Evolutionary conservation across 805 yeast species (phyloP).

Genomic region (Komagataella pseudopastoris): DNA sequence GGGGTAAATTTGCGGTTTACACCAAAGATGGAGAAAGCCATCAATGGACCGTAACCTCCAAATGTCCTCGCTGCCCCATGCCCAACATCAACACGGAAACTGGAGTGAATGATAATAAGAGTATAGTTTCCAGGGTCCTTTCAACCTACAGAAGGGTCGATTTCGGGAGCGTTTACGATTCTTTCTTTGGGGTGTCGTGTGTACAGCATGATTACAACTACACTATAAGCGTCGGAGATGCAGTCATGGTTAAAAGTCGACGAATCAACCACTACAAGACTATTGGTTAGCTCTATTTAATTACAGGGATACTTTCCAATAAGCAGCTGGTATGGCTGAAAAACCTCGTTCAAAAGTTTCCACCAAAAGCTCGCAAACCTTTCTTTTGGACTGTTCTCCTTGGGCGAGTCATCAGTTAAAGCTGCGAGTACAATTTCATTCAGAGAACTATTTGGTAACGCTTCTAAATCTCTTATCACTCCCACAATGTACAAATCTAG

Average conservation of each 20-base stretch:
- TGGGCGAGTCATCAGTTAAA: neutral
- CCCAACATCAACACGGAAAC: slow-evolving; percentile 12
- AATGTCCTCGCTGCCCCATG: slow-evolving; percentile 15
- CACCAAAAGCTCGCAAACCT: neutral
- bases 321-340: neutral
- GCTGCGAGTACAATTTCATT: neutral
- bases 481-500: neutral
- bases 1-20: slow-evolving; percentile 11
- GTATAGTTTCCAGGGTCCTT: slow-evolving; percentile 11
- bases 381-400: neutral
- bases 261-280: slow-evolving; percentile 6
- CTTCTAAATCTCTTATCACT: neutral
- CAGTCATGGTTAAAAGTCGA: slow-evolving; percentile 10
- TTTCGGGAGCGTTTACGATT: slow-evolving; percentile 10
- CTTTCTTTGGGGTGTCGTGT: slow-evolving; percentile 15
- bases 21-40: slow-evolving; percentile 3
- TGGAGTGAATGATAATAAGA: slow-evolving; percentile 12
- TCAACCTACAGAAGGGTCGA: slow-evolving; percentile 16
- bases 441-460: neutral
- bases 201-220: slow-evolving; percentile 11
- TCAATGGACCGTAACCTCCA: slow-evolving; percentile 11
- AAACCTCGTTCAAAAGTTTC: neutral
- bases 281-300: neutral
- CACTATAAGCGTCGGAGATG: slow-evolving; percentile 11
- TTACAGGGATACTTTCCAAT: neutral